Base-by-base conservation (phyloP, 2,329 filamentous ascomycete genomes). In the Alternaria sp. region DNA sequence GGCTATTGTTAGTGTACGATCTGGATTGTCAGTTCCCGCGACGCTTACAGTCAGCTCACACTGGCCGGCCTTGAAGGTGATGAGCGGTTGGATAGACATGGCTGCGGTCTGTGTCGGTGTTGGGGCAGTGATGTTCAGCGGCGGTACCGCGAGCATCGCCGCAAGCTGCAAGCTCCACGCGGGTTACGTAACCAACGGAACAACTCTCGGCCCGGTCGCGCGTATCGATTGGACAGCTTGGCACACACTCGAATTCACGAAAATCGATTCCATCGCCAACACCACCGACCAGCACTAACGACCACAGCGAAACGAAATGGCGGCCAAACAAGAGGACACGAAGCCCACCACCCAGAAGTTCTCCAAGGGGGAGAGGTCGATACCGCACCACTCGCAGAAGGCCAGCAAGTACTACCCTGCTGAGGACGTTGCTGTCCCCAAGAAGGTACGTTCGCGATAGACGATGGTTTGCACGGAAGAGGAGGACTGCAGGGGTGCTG, bases 321-420 rank as follows among this genome's bases (percentile, higher is more conserved):
- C 90, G 87, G 85, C 75, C 73, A 74, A 65, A 66, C 71, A 74
- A 64, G 68, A 70, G 61, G 68, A 70, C 67, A 67, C 68, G 65
- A 72, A 74, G 71, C 73, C 76, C 70, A 72, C 70, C 86, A 92
- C 90, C 82, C 97, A 97, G 93, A 95, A 92, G 89, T 97, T 97
- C 89, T 94, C 94, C 87, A 96, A 96, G 90, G 93, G 93, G 86
- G 92, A 93, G 87, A 91, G 95, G 87, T 89, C 91, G 85, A 91
- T 97, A 84, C 94, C 92, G 84, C 89, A 92, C 85, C 84, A 88
- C 85, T 87, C 88, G 82, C 90, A 97, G 86, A 97, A 96, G 92
- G 95, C 95, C 81, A 90, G 92, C 89, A 98, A 97, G 88, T 99
- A 95, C 93, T 99, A 99, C 88, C 93, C 94, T 84, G 92, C 93